These are phyloP conservation scores for Lachnum nothofagi DNA, from an alignment of 2,329 filamentous ascomycete species.

Conservation along the genomic window DNA sequence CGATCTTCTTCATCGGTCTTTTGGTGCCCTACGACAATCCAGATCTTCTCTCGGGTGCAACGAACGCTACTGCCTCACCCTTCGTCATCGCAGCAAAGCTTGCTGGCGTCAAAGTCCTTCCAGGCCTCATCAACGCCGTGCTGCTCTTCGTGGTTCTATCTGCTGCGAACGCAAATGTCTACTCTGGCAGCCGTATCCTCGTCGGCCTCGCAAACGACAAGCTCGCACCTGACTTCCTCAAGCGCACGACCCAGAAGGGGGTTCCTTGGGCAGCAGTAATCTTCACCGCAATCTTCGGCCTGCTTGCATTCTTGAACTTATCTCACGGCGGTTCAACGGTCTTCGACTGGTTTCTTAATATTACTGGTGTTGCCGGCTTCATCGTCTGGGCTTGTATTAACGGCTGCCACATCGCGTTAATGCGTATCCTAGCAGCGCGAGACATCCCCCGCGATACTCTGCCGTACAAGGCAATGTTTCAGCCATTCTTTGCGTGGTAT, in stretches of 20 bases:
- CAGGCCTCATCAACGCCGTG: conserved; percentile 70
- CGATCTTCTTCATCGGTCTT: conserved; percentile 67
- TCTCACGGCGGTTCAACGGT: conserved; percentile 53
- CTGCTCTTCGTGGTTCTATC: conserved; percentile 74
- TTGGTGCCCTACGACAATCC: conserved; percentile 59
- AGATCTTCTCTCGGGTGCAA: conserved; percentile 46
- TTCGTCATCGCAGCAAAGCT: conserved; percentile 56
- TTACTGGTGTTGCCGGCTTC: conserved; percentile 63
- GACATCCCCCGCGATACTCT: conserved; percentile 52
- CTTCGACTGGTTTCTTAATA: conserved; percentile 70
- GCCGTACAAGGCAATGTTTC: conserved; percentile 56
- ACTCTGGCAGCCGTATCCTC: conserved; percentile 65
- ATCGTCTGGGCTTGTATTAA: conserved; percentile 66
- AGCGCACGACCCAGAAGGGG: conserved; percentile 54
- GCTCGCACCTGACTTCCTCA: conserved; percentile 57
- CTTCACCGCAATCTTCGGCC: conserved; percentile 52
- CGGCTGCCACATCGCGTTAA: conserved; percentile 60
- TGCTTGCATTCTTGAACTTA: conserved; percentile 64
- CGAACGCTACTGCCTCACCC: conserved; percentile 57
- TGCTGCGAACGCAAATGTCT: conserved; percentile 72
- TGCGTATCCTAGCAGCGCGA: conserved; percentile 52
- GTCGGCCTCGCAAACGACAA: conserved; percentile 61
- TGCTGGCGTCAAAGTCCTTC: conserved; percentile 59
- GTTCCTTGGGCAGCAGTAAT: conserved; percentile 60
- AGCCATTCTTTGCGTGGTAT: conserved; percentile 61